Base-by-base conservation (phyloP, 805 yeast genomes). In the Yarrowia alimentaria region DNA sequence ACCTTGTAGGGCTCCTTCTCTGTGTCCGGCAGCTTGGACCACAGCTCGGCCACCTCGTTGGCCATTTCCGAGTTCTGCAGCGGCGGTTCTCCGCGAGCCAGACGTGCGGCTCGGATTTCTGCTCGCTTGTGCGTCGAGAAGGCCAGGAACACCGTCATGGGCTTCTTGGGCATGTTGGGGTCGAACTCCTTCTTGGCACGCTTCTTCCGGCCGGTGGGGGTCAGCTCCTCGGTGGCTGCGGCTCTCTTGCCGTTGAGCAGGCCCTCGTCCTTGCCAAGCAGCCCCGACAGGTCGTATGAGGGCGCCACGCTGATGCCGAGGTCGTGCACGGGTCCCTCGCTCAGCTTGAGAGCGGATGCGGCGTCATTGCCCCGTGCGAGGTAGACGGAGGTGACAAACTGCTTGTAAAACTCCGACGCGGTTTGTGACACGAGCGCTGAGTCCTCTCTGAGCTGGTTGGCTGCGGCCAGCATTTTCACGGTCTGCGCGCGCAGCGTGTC, bases 131-230 rank as follows among this genome's bases (percentile, higher is more conserved):
- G 80, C 57, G 84, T 81, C 49, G 87, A 80, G 68, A 80, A 91
- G 32, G 81, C 76, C 66, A 91, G 85, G 71, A 81, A 90, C 35
- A 86, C 84, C 17, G 96, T 89, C 62, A 87, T 73, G 12, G 99
- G 98, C 62, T 89, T 89, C 74, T 86, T 88, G 54, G 99, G 99
- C 35, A 96, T 96, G 61, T 85, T 83, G 48, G 97, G 97, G 68
- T 91, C 98, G 59, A 68, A n/a, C n/a, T n/a, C n/a, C n/a, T n/a
- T n/a, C n/a, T n/a, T 73, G 60, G 72, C 74, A 60, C 69, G 72
- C 68, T 78, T 82, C 53, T 66, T 67, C 58, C 61, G 53, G 68
- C 70, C 72, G 55, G 65, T 58, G 17, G 62, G 58, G 21, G 55
- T 60, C 17, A 21, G 60, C 16, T 47, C 58, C 13, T 56, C 61